Conservation (phyloP, 495 filamentous ascomycete genomes). For the Amorphotheca resinae region DNA sequence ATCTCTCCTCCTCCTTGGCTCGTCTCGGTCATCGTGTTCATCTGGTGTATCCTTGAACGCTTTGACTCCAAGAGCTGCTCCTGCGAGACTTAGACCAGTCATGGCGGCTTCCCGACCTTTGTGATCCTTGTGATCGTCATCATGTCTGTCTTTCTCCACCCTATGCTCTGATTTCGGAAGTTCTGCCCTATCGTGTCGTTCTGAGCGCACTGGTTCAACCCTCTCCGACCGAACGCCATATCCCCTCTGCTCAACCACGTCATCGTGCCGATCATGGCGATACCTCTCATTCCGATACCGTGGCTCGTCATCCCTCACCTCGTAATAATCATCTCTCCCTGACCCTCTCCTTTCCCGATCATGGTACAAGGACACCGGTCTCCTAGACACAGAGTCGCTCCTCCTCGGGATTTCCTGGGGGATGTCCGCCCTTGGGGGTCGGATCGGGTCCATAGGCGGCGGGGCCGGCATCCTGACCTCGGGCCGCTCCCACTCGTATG, state of each 20-base stretch:
- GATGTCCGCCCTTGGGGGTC: constrained; percentile 4
- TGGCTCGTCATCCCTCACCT: constrained; percentile 13
- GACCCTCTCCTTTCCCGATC: constrained; percentile 22
- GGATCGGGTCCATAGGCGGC: constrained; percentile 11
- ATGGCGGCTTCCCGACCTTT: constrained; percentile 16
- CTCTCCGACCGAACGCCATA: constrained; percentile 14
- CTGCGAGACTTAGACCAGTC: constrained; percentile 20
- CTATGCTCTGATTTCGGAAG: not conserved
- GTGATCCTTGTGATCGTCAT: constrained; percentile 14
- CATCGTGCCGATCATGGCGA: constrained; percentile 18
- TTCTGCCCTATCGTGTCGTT: constrained; percentile 2
- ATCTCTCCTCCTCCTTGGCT: constrained; percentile 21
- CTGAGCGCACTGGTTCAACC: not conserved
- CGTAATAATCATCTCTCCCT: constrained; percentile 16
- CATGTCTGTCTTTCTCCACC: constrained; percentile 1
- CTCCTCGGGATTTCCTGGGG: constrained; percentile 5
- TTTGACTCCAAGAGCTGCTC: constrained; percentile 18
- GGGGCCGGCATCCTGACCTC: constrained; percentile 30
- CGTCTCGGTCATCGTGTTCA: constrained; percentile 25
- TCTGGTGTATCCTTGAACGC: constrained; percentile 17
- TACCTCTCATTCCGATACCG: constrained; percentile 8
- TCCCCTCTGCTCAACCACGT: constrained; percentile 13
- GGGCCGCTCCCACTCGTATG: constrained; percentile 24
- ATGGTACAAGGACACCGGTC: constrained; percentile 36
- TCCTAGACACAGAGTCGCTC: constrained; percentile 7